Percentiles rank a stretch among this genome's conserved stretches.
phyloP scores from a whole-genome alignment of 1,139 yeast genomes.

The Diutina rugosa region DNA sequence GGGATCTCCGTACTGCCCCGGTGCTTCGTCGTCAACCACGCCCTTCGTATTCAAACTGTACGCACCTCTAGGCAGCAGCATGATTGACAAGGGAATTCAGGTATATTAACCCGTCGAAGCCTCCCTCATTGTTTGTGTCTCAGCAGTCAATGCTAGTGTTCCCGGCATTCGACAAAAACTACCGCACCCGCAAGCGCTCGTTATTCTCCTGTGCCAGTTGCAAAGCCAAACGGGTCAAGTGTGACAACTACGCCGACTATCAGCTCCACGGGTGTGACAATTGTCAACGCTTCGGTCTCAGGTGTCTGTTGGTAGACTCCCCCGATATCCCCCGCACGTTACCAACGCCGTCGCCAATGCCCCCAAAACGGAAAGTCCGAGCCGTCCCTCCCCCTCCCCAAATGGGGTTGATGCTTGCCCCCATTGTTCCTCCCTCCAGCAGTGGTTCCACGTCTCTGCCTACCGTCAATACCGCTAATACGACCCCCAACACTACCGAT shows the following conservation, averaged over 20 bases:
- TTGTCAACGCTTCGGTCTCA: constrained; percentile 11
- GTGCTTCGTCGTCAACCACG: too few species aligned
- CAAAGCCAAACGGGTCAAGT: constrained; percentile 27
- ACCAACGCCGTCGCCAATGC: too few species aligned
- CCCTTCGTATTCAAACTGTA: not conserved
- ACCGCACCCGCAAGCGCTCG: constrained; percentile 39
- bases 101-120: not conserved
- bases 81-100: not conserved
- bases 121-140: not conserved
- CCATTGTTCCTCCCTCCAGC: too few species aligned
- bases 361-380: too few species aligned
- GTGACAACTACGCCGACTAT: constrained; percentile 21
- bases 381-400: too few species aligned
- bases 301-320: constrained; percentile 6
- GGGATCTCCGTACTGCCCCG: too few species aligned
- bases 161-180: constrained; percentile 45
- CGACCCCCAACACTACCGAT: not conserved
- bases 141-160: constrained; percentile 32
- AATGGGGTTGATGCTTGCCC: too few species aligned
- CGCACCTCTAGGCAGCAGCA: not conserved
- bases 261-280: constrained; percentile 25
- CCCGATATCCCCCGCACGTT: not conserved
- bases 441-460: not conserved
- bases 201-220: constrained; percentile 42
- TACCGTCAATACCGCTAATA: not conserved